Evolutionary conservation across 306 rosid genomes (phyloP), one percentile per base, ranked within the genome.

Genomic region (Argentina anserina): DNA sequence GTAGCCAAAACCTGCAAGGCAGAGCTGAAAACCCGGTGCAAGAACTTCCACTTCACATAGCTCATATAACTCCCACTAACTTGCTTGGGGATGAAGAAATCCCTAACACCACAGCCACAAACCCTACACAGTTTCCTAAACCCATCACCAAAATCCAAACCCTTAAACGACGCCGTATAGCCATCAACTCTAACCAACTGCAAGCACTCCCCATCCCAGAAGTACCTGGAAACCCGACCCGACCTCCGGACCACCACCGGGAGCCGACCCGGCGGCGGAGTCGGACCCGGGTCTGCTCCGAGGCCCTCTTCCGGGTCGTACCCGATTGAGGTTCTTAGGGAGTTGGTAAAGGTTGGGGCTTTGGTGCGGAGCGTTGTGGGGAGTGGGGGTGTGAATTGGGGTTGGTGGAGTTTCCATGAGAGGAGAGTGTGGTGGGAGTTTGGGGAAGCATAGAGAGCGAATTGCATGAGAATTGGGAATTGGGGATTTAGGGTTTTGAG

Each of bases 1-100:
- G 98, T 93, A 59, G 97, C 90, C 56, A 93, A 90, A 46, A 93
- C 97, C 78, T 93, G 98, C 21, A 90, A 90, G 0, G 98, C 92
- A 3, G 97, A 93, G 60, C 98, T 90, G 66, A 93, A 93, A 93
- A 90, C 87, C 26, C 98, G 91, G 78, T 93, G 98, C 79, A 90
- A 67, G 49, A 90, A 81, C 82, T 93, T 93, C 98, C 98, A 93
- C 69, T 82, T 90, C 12, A 93, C 97, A 76, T 82, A 93, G 50
- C 78, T 81, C 79, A 87, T 46, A 29, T 90, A 93, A 78, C 73
- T 81, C 69, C 49, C 85, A 29, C 76, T 81, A 6, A 89, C 96
- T 14, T 85, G 82, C 71, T 84, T 87, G 0, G 97, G 98, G 71
- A 93, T 83, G 20, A 93, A 84, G 63, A 93, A 89, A 65, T 80